Evolutionary conservation across 2,329 filamentous ascomycete species (phyloP).

Genomic region (Monilinia polystroma): DNA sequence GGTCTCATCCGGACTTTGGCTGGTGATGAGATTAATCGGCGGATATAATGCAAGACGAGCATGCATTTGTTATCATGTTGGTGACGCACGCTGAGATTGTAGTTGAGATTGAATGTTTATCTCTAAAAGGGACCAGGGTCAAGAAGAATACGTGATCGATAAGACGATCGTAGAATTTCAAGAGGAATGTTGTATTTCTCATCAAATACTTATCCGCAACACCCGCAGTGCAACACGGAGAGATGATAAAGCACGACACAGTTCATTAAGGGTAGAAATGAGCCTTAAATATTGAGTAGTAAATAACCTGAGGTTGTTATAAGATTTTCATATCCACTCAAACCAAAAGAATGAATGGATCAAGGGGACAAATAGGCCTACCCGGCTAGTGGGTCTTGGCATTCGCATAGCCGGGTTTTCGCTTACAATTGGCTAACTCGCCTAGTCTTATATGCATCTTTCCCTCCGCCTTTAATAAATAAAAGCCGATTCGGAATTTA

Average conservation of each 20-base stretch:
- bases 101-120: not conserved
- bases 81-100: slow-evolving; percentile 2
- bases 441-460: not conserved
- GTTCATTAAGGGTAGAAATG: not conserved
- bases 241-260: slow-evolving; percentile 14
- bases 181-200: slow-evolving; percentile 4
- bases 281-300: not conserved
- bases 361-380: not conserved
- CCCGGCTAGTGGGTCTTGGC: not conserved
- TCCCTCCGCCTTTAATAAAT: not conserved
- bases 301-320: slow-evolving; percentile 3
- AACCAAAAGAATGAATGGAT: not conserved
- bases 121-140: not conserved
- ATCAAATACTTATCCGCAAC: slow-evolving; percentile 4
- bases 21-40: not conserved
- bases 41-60: not conserved
- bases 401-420: not conserved
- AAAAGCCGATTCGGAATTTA: slow-evolving; percentile 11
- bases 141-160: slow-evolving; percentile 1
- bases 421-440: not conserved
- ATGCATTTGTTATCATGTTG: not conserved
- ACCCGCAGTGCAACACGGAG: not conserved
- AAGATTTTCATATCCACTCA: slow-evolving; percentile 11
- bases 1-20: not conserved
- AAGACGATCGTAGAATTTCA: not conserved